Evolutionary conservation across 495 filamentous ascomycete genomes (phyloP).

Genomic region (Xylaria flabelliformis): DNA sequence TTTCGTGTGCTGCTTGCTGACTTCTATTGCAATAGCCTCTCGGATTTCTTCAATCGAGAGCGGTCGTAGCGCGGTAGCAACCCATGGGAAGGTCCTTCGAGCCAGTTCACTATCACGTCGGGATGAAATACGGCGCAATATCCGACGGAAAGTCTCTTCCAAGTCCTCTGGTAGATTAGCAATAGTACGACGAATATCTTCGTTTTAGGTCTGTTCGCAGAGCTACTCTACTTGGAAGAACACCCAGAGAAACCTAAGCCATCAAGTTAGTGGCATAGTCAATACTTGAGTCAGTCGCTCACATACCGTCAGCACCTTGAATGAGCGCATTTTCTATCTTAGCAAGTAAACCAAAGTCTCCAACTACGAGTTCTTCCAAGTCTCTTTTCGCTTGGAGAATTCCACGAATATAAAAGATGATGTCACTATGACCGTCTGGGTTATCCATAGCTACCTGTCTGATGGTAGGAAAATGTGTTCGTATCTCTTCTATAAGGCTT

Average conservation of each 20-base stretch:
- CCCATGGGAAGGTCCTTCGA: not conserved
- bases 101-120: not conserved
- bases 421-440: not conserved
- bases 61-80: not conserved
- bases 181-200: not conserved
- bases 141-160: not conserved
- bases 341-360: not conserved
- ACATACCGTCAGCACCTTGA: constrained; percentile 12
- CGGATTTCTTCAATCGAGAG: not conserved
- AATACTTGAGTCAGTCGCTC: not conserved
- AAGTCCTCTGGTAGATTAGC: not conserved
- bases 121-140: not conserved
- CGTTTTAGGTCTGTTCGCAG: not conserved
- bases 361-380: not conserved
- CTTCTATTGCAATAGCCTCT: constrained; percentile 1
- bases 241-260: not conserved
- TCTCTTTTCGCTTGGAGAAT: not conserved
- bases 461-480: not conserved
- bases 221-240: not conserved
- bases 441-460: not conserved
- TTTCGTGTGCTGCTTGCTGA: not conserved
- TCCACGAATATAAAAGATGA: not conserved
- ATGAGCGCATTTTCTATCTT: not conserved
- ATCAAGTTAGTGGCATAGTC: not conserved
- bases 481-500: not conserved